Percentiles rank a stretch among this genome's conserved stretches.
These are phyloP conservation scores for Aspergillus avenaceus DNA, from an alignment of 495 filamentous ascomycete species.

Conservation along the genomic window DNA sequence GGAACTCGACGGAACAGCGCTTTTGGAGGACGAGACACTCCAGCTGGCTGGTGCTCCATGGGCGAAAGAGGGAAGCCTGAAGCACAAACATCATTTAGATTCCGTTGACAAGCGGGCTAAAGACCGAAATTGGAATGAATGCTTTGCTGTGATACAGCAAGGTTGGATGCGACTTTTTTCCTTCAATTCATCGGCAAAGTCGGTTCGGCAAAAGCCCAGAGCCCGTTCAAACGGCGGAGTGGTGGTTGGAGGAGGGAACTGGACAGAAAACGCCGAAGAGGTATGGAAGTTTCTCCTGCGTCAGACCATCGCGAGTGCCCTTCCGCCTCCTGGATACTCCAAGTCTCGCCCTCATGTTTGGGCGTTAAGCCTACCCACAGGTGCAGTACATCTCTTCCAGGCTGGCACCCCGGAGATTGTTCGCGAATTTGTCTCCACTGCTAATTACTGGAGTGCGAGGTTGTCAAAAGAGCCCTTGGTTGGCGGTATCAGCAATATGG, in stretches of 20 bases:
- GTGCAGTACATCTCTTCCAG: conserved; percentile 95
- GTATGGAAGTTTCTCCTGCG: conserved; percentile 82
- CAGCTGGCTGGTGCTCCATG: conserved; percentile 90
- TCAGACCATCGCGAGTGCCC: conserved; percentile 85
- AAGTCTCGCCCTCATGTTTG: conserved; percentile 88
- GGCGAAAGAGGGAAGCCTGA: conserved; percentile 94
- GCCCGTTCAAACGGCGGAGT: conserved; percentile 51
- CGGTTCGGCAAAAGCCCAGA: conserved; percentile 65
- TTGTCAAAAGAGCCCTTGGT: conserved; percentile 88
- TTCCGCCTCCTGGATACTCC: conserved; percentile 90
- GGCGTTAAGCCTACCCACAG: conserved; percentile 88
- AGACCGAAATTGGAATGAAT: conserved; percentile 88
- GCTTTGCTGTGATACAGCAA: conserved; percentile 96
- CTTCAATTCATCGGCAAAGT: conserved; percentile 71
- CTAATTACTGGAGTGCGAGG: conserved; percentile 96
- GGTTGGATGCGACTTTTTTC: conserved; percentile 95
- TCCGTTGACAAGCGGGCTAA: conserved; percentile 84
- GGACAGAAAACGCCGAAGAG: conserved; percentile 90
- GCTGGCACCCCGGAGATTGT: conserved; percentile 94
- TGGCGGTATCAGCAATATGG: conserved; percentile 92
- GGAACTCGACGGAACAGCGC: conserved; percentile 52
- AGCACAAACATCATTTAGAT: conserved; percentile 95
- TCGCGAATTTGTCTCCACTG: conserved; percentile 86
- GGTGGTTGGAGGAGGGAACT: conserved; percentile 90
- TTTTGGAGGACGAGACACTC: conserved; percentile 87